Evolutionary conservation across 345 rosid species (phyloP), one percentile per base, ranked within the genome.

Genomic region (Hevea brasiliensis): DNA sequence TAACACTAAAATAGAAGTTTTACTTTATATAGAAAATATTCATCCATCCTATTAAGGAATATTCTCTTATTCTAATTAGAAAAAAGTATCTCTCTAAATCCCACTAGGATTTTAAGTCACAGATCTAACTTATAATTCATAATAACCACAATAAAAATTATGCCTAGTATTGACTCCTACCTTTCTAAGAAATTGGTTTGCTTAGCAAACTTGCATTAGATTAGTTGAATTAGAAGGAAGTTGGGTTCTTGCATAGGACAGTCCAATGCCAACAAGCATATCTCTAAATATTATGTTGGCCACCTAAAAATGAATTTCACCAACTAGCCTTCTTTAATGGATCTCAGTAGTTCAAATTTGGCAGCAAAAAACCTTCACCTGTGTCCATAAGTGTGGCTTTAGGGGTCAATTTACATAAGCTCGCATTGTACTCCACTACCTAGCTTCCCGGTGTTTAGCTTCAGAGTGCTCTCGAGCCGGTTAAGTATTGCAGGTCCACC

Each of bases 401-500:
- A 41, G 71, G 70, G 48, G 80, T 77, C 66, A 90, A 76, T 58
- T 84, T 81, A 48, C 97, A 97, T 72, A 89, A 65, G 80, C 87
- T 87, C 8, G 93, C 94, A 63, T 87, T 83, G 75, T 90, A 91
- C 64, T 83, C 89, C 73, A 75, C 82, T 2, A 70, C 71, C 53
- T 88, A 94, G 84, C 81, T 92, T 92, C 70, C 81, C 80, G 0
- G 26, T 23, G 32, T 60, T 77, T 74, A 89, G 78, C 51, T 84
- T 84, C 32, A 94, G 85, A 1, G 61, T 83, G 67, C 67, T 82
- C 85, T 92, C 92, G 66, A 92, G 69, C 23, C 96, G 81, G 85
- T 94, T 92, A 37, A 94, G 89, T 61, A 94, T 94, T 3, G 97
- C 98, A 0, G 97, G 98, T 45, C 97, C 97, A 8, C 97, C 97